Percentiles rank a stretch among this genome's conserved stretches.
These are phyloP conservation scores for Pyrenophora graminea DNA, from an alignment of 2,329 filamentous ascomycete species.

Conservation along the genomic window DNA sequence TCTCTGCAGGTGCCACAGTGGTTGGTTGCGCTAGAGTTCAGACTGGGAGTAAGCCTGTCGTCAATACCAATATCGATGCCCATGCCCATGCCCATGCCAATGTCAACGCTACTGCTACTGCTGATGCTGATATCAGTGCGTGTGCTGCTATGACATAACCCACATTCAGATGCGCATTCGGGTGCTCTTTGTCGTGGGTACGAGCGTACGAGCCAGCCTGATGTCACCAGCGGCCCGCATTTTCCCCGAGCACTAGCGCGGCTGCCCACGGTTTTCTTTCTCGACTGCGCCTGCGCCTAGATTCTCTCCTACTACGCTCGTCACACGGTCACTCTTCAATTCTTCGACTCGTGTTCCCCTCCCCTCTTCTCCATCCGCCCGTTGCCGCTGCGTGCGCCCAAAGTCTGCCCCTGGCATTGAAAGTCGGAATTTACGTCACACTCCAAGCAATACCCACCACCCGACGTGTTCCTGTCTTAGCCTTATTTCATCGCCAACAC, in stretches of 20 bases:
- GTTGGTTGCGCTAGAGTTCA: too few species aligned
- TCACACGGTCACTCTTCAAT: slow-evolving; percentile 32
- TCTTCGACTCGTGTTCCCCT: slow-evolving; percentile 22
- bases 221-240: slow-evolving; percentile 25
- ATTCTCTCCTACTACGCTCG: slow-evolving; percentile 18
- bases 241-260: slow-evolving; percentile 30
- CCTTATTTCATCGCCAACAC: slow-evolving; percentile 35
- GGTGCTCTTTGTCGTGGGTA: too few species aligned
- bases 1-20: too few species aligned
- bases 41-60: too few species aligned
- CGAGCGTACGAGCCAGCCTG: slow-evolving; percentile 3
- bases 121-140: too few species aligned
- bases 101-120: too few species aligned
- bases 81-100: too few species aligned
- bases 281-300: slow-evolving; percentile 6
- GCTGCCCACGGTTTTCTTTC: slow-evolving; percentile 28
- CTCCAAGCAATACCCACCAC: slow-evolving; percentile 18
- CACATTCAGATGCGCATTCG: too few species aligned
- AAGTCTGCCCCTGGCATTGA: slow-evolving; percentile 34
- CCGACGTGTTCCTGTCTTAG: slow-evolving; percentile 39
- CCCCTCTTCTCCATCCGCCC: slow-evolving; percentile 19
- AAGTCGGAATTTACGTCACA: slow-evolving; percentile 34
- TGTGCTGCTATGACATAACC: too few species aligned
- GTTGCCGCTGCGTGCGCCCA: slow-evolving; percentile 40
- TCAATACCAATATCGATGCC: too few species aligned